Evolutionary conservation across 2,329 filamentous ascomycete genomes (phyloP).

Genomic region (Tolypocladium amazonense): DNA sequence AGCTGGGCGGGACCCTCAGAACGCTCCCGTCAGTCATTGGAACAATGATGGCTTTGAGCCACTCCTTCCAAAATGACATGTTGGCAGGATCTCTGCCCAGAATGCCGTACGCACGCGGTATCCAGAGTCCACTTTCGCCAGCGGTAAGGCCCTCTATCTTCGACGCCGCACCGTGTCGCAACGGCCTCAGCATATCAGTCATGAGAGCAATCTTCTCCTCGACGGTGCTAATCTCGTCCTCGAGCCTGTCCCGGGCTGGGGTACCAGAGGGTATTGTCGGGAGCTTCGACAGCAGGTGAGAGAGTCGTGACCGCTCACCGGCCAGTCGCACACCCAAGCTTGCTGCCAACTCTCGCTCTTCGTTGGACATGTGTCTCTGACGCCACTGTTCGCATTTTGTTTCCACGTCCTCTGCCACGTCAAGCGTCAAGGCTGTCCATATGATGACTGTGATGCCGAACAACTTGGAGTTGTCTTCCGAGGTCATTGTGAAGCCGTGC

Average conservation of each 20-base stretch:
- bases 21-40: conserved; percentile 89
- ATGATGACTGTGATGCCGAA: conserved; percentile 87
- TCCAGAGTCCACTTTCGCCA: conserved; percentile 93
- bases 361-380: conserved; percentile 78
- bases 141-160: conserved; percentile 96
- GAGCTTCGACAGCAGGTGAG: conserved; percentile 73
- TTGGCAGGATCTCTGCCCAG: conserved; percentile 74
- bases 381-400: conserved; percentile 74
- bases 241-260: conserved; percentile 67
- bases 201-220: conserved; percentile 97
- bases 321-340: conserved; percentile 85
- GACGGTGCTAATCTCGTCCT: conserved; percentile 89
- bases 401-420: conserved; percentile 76
- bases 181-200: conserved; percentile 87
- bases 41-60: conserved; percentile 86
- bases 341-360: conserved; percentile 84
- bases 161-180: conserved; percentile 86
- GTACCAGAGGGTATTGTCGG: conserved; percentile 74
- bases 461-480: conserved; percentile 80
- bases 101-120: conserved; percentile 85
- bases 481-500: conserved; percentile 98
- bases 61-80: conserved; percentile 96
- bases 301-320: conserved; percentile 78
- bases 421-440: conserved; percentile 78
- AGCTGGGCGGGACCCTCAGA: conserved; percentile 74